phyloP scores from a whole-genome alignment of 495 filamentous ascomycete species.

The Hypoxylon subgilvum region DNA sequence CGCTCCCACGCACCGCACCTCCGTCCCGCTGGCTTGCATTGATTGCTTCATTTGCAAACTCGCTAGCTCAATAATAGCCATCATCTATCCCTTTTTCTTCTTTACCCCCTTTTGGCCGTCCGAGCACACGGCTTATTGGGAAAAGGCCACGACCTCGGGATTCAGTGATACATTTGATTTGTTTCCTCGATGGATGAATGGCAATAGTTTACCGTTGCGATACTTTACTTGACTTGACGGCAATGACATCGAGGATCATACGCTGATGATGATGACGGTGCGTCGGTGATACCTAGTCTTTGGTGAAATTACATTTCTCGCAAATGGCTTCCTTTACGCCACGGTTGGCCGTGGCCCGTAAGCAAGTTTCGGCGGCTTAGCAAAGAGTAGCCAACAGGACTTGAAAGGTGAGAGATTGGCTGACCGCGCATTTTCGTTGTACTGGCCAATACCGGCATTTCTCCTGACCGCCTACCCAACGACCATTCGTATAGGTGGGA shows the following conservation, averaged over 20 bases:
- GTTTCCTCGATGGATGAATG: conserved; percentile 6
- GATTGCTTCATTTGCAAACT: conserved; percentile 31
- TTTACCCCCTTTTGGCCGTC: conserved; percentile 18
- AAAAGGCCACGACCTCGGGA: conserved; percentile 12
- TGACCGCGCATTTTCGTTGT: conserved; percentile 39
- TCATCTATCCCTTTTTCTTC: conserved; percentile 12
- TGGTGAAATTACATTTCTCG: conserved; percentile 27
- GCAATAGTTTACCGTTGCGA: conserved; percentile 20
- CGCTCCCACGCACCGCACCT: conserved; percentile 2
- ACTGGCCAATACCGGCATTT: conserved; percentile 40
- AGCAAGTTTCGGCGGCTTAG: conserved; percentile 27
- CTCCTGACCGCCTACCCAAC: conserved; percentile 37
- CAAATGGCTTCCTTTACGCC: conserved; percentile 33
- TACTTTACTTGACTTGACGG: conserved; percentile 10
- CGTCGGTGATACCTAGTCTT: conserved; percentile 1
- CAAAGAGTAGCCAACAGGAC: conserved; percentile 20
- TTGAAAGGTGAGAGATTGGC: conserved; percentile 38
- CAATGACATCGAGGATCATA: too few relatives aligned
- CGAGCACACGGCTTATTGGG: conserved; percentile 13
- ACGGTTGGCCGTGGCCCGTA: conserved; percentile 34
- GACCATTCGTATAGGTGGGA: conserved; percentile 34
- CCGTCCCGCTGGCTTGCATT: conserved; percentile 35
- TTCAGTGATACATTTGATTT: conserved; percentile 13
- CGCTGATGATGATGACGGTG: conserved; percentile 21
- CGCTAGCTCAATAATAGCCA: conserved; percentile 24